phyloP scores from a whole-genome alignment of 2,329 filamentous ascomycete genomes.

The Aaosphaeria arxii region DNA sequence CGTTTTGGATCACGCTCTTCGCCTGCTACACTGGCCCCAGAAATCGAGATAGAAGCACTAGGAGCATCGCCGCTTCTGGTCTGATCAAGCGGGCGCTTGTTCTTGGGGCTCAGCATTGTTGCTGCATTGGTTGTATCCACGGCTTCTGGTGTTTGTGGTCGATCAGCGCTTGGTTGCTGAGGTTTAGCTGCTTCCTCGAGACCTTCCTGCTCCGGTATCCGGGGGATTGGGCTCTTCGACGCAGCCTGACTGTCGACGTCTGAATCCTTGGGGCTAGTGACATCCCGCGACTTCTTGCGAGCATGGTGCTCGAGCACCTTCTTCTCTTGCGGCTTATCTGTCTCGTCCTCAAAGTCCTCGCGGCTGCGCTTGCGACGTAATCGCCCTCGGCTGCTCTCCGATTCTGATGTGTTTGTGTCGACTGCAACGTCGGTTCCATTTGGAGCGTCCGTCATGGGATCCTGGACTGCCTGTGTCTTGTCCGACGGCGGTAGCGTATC shows the following conservation, averaged over 20 bases:
- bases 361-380: constrained; percentile 46
- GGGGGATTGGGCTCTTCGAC: constrained; percentile 20
- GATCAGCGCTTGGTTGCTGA: constrained; percentile 6
- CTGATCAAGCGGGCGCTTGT: constrained; percentile 45
- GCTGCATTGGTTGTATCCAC: constrained; percentile 11
- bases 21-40: constrained; percentile 7
- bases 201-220: constrained; percentile 5
- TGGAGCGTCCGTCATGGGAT: constrained; percentile 19
- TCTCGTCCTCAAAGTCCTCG: constrained; percentile 41
- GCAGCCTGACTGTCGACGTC: constrained; percentile 19
- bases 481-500: constrained; percentile 35
- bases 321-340: constrained; percentile 29
- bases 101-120: constrained; percentile 44
- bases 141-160: constrained; percentile 8
- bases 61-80: constrained; percentile 11
- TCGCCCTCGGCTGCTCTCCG: constrained; percentile 36
- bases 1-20: constrained; percentile 36
- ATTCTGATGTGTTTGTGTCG: constrained; percentile 29
- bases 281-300: constrained; percentile 48
- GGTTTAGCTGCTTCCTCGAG: constrained; percentile 11
- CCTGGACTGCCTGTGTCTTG: constrained; percentile 12
- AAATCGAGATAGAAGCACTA: neutral
- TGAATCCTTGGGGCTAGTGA: constrained; percentile 33
- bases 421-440: constrained; percentile 14
- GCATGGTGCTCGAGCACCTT: constrained; percentile 37